Base-by-base conservation (phyloP, 192 early-diverging fungal genomes). In the Jimgerdemannia flammicorona region DNA sequence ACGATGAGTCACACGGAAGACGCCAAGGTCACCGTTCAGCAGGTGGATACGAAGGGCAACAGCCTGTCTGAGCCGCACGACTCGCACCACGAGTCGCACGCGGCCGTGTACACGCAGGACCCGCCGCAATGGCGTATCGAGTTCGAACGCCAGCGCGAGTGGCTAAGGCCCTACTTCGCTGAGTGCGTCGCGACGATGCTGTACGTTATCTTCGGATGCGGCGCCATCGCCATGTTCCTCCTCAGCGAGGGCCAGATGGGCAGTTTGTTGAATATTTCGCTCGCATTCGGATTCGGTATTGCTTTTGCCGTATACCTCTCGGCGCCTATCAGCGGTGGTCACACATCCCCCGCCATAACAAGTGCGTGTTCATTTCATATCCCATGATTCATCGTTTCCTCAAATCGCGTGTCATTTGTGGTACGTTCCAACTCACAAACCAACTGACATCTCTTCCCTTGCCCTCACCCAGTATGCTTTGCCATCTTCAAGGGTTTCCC, bases 401-500 rank as follows among this genome's bases (percentile, higher is more conserved):
- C 29, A 29, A 29, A 29, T 29, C 29, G 29, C 29, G 29, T 29
- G 29, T 29, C 29, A 29, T 29, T 29, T 29, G 29, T 29, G 29
- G 29, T 29, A 29, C 29, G 29, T 65, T 65, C 19, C 64, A 65
- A 65, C 19, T 14, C 64, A 65, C 64, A 65, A 14, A 19, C 19
- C 14, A 65, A 14, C 19, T 65, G 19, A 65, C 64, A 65, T 65
- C 64, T 19, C 64, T 65, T 18, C 14, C 19, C 73, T 85, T 85
- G 3, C 82, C 85, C 0, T 78, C 87, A 3, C 83, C 87, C 29
- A 18, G 11, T 89, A 2, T 72, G 79, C 10, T 76, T 82, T 40
- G 69, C 74, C 3, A 63, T 82, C 9, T 84, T 83, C 80, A 83
- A 78, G 71, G 75, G 78, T 11, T 83, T 87, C 67, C 69, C 83